Evolutionary conservation across 257 asterid species (phyloP).

Genomic region (Paraleonurus japonicus): DNA sequence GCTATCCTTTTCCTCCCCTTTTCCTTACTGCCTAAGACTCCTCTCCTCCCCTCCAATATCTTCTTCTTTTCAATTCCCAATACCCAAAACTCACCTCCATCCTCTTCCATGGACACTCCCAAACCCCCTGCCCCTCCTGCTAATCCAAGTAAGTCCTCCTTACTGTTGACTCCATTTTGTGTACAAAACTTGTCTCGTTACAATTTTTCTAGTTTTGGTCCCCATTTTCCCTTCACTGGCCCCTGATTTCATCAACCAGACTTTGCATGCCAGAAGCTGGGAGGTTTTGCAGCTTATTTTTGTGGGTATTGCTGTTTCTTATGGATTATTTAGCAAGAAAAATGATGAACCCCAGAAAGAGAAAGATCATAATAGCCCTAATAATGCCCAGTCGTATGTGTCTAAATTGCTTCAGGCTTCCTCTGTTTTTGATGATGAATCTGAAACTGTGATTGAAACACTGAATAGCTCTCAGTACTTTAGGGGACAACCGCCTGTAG

Average conservation of each 20-base stretch:
- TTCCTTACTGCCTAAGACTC: conserved; percentile 54
- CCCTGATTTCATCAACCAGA: conserved; percentile 69
- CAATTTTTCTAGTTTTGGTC: conserved; percentile 51
- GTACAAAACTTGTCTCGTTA: conserved; percentile 54
- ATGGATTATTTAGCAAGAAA: conserved; percentile 82
- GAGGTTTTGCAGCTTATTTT: conserved; percentile 86
- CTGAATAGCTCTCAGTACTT: conserved; percentile 65
- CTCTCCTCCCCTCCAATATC: conserved; percentile 35
- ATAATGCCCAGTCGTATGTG: conserved; percentile 64
- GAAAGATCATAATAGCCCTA: conserved; percentile 32
- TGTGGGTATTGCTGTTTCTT: conserved; percentile 94
- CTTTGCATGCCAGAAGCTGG: conserved; percentile 66
- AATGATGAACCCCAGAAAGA: conserved; percentile 53
- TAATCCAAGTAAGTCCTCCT: conserved; percentile 44
- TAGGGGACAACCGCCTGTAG: conserved; percentile 70
- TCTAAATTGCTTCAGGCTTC: conserved; percentile 76
- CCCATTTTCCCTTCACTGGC: conserved; percentile 68
- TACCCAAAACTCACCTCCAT: neutral
- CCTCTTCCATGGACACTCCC: conserved; percentile 50
- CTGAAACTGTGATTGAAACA: conserved; percentile 34
- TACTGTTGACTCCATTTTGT: conserved; percentile 38
- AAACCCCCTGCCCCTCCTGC: conserved; percentile 31
- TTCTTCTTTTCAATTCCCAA: conserved; percentile 8
- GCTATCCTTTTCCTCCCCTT: conserved; percentile 65
- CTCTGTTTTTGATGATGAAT: conserved; percentile 78